Evolutionary conservation across 1,284 basidiomycete genomes (phyloP).

Genomic region (Rhizoctonia solani): DNA sequence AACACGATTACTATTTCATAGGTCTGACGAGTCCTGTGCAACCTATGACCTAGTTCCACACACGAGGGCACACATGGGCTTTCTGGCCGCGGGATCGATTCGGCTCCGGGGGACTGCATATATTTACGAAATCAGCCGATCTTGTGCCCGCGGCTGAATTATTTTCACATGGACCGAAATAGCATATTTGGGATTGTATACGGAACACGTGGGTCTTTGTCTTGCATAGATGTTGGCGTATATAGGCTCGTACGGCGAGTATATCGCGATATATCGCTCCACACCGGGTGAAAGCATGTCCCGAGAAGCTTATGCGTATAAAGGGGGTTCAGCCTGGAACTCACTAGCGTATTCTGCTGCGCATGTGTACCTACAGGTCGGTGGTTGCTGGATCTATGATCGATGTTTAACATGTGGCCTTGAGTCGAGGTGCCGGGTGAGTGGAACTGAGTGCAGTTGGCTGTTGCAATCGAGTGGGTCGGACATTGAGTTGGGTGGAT

Average conservation of each 20-base stretch:
- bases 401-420: not conserved
- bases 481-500: no score
- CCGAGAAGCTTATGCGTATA: not conserved
- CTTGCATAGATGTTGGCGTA: not conserved
- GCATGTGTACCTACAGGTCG: constrained; percentile 25
- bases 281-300: not conserved
- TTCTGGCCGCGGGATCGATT: no score
- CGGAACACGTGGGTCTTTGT: not conserved
- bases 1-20: not conserved
- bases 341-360: not conserved
- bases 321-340: not conserved
- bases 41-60: no score
- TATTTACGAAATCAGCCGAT: not conserved
- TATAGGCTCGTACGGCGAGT: not conserved
- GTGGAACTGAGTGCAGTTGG: no score
- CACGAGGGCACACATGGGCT: no score
- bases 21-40: not conserved
- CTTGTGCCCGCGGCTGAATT: constrained; percentile 8
- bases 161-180: not conserved
- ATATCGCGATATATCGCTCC: not conserved
- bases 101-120: not conserved
- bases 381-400: constrained; percentile 1
- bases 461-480: not conserved
- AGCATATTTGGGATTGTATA: not conserved
- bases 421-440: constrained; percentile 7